Evolutionary conservation across 2,329 filamentous ascomycete species (phyloP).

Genomic region (Epichloe festucae): DNA sequence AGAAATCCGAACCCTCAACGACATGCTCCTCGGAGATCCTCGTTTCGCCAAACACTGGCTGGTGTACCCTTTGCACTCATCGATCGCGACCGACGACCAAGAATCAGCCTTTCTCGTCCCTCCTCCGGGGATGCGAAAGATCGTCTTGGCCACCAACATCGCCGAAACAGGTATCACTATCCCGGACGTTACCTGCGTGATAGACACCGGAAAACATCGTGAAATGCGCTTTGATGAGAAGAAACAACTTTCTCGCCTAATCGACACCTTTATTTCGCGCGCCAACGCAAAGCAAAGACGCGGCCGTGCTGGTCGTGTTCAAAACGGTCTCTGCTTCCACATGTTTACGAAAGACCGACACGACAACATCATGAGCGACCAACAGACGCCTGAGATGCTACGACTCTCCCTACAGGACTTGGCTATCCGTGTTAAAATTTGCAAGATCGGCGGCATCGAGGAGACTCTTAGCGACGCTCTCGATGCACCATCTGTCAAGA

Average conservation of each 20-base stretch:
- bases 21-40: constrained; percentile 66
- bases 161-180: constrained; percentile 98
- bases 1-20: constrained; percentile 80
- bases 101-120: constrained; percentile 84
- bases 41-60: constrained; percentile 68
- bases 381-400: constrained; percentile 94
- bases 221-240: constrained; percentile 96
- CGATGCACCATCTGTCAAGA: constrained; percentile 81
- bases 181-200: constrained; percentile 90
- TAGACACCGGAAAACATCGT: constrained; percentile 93
- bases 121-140: constrained; percentile 71
- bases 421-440: constrained; percentile 93
- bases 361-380: constrained; percentile 72
- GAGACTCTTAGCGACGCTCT: constrained; percentile 77
- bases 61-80: constrained; percentile 82
- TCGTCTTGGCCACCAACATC: constrained; percentile 95
- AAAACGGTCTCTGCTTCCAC: constrained; percentile 90
- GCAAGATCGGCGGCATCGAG: constrained; percentile 87
- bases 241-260: constrained; percentile 75
- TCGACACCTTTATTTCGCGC: constrained; percentile 89
- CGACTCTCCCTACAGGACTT: constrained; percentile 87
- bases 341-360: constrained; percentile 85
- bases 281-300: constrained; percentile 93
- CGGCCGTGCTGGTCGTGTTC: constrained; percentile 87
- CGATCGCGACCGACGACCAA: constrained; percentile 91